Evolutionary conservation across 164 flowering plant genomes (phyloP).

Genomic region (Warburgia ugandensis): DNA sequence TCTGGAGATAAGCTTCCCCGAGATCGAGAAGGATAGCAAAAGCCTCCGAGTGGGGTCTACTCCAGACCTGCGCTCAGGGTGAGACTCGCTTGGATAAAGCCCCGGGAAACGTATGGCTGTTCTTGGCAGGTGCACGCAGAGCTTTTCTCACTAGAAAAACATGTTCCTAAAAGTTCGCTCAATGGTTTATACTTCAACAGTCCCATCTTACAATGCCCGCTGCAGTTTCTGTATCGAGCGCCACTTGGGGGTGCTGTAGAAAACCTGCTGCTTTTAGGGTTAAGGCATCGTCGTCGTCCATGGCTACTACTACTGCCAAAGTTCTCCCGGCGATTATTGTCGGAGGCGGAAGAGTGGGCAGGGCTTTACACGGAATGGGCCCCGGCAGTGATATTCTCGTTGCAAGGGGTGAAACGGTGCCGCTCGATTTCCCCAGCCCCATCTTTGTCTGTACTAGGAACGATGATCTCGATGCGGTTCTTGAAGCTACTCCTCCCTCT

Average conservation of each 20-base stretch:
- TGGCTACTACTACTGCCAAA: conserved; percentile 27
- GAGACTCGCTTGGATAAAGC: no score
- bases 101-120: no score
- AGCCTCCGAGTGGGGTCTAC: no score
- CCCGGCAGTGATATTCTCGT: conserved; percentile 61
- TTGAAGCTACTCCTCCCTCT: conserved; percentile 70
- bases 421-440: conserved; percentile 72
- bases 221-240: neutral
- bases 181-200: neutral
- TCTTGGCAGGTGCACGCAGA: no score
- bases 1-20: no score
- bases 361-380: conserved; percentile 72
- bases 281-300: conserved; percentile 3
- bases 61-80: no score
- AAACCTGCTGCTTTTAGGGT: conserved; percentile 4
- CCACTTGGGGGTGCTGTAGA: neutral
- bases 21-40: no score
- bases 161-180: no score
- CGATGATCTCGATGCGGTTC: conserved; percentile 93
- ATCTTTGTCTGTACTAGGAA: conserved; percentile 91
- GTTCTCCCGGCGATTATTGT: conserved; percentile 72
- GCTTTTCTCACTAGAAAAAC: no score
- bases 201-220: neutral
- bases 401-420: conserved; percentile 71
- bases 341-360: conserved; percentile 88